Evolutionary conservation across 768 basidiomycete species (phyloP), one percentile per base, ranked within the genome.

Genomic region (Pilatotrama ljubarskyi): DNA sequence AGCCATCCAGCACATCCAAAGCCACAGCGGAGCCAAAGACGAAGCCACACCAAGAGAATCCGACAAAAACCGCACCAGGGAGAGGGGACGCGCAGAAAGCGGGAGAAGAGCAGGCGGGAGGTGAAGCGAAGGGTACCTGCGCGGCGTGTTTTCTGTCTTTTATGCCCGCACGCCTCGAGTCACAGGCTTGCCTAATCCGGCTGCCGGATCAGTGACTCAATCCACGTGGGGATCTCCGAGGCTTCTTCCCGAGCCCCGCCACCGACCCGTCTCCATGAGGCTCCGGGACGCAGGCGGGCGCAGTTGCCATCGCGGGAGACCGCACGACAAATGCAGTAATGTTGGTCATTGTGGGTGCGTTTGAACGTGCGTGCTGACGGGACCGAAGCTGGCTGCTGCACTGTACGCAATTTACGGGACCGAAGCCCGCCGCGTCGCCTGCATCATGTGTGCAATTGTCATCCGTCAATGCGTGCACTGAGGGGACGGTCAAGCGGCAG

Each of bases 131-230:
- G 20, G 48, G 35, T 14, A 8, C 35, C 18, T 2, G n/a, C 11
- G 6, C 47, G 35, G 47, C 46, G 38, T 29, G 55, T 48, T 26
- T 49, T 42, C 47, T 32, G 55, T 41, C 48, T 25, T 61, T 47
- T 61, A 61, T 61, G 38, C 40, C 5, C 20, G 38, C 59, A 18
- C 47, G 52, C 42, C 51, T 60, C 59, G 59, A 61, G 59, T 61
- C 59, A 61, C 53, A 35, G 14, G 7, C 38, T 20, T 61, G 47
- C 59, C 59, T 61, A 55, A 50, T 61, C 48, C 6, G 59, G 59
- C 1, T 3, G 7, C 20, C 59, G 59, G 59, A 61, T 61, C 59
- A 61, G 53, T 55, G 59, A 61, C 47, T 61, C 59, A 61, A 32
- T 51, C 53, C 59, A 61, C 59, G 59, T 61, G 59, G 47, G 38